These are phyloP conservation scores for Microbotryum scabiosae DNA, from an alignment of 1,284 basidiomycete genomes.

Conservation along the genomic window DNA sequence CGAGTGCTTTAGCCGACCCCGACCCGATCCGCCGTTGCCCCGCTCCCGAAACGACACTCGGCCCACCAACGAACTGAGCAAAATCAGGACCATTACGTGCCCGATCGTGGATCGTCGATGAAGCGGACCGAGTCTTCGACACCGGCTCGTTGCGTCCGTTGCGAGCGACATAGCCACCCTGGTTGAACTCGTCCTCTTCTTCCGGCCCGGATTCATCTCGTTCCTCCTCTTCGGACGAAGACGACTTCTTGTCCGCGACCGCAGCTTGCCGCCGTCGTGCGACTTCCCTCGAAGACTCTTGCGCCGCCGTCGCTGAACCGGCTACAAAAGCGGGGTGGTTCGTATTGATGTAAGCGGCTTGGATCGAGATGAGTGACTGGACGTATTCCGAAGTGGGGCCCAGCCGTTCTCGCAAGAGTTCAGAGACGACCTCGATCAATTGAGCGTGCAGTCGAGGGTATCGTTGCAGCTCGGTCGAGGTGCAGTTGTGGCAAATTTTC, in stretches of 20 bases:
- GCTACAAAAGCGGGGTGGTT: constrained; percentile 86
- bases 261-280: constrained; percentile 5
- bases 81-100: constrained; percentile 39
- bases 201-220: constrained; percentile 36
- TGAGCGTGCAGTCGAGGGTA: constrained; percentile 91
- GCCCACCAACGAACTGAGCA: constrained; percentile 23
- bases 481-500: constrained; percentile 99
- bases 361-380: constrained; percentile 90
- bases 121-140: constrained; percentile 60
- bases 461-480: constrained; percentile 82
- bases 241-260: constrained; percentile 51
- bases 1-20: not conserved
- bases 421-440: constrained; percentile 93
- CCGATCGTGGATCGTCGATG: constrained; percentile 69
- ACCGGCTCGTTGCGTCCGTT: constrained; percentile 45
- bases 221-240: constrained; percentile 33
- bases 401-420: constrained; percentile 85
- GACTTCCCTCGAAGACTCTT: constrained; percentile 34
- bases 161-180: constrained; percentile 39
- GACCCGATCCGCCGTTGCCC: not conserved
- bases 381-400: constrained; percentile 96
- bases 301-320: constrained; percentile 50
- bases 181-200: constrained; percentile 40
- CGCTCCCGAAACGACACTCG: constrained; percentile 9
- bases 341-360: constrained; percentile 98